A percentile compares a stretch with the other conserved stretches of the same genome.
Conservation (phyloP, 129 eudicot genomes). For the Arctium lappa region DNA sequence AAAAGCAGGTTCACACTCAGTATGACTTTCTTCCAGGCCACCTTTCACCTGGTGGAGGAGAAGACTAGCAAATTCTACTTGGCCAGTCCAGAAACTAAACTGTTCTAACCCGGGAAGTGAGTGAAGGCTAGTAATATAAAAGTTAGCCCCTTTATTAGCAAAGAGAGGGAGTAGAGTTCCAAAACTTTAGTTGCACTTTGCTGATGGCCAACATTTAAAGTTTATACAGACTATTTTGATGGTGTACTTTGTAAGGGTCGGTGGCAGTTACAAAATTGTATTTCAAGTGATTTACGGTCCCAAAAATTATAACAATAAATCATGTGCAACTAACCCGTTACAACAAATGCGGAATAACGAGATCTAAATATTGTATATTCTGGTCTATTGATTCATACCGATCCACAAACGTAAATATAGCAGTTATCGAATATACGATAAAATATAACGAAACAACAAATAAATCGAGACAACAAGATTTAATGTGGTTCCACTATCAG, state of each 20-base stretch:
- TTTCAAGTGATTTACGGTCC: too few species aligned
- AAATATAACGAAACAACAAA: too few species aligned
- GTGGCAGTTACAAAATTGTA: too few species aligned
- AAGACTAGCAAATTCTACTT: neutral
- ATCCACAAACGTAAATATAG: too few species aligned
- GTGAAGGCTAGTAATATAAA: neutral
- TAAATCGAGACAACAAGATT: too few species aligned
- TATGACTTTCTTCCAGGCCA: neutral
- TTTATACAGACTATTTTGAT: neutral
- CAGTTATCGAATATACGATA: too few species aligned
- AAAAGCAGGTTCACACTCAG: neutral
- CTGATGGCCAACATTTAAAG: neutral
- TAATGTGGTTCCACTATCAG: too few species aligned
- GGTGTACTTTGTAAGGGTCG: neutral
- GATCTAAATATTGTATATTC: too few species aligned
- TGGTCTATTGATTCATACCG: too few species aligned
- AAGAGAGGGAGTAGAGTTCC: neutral
- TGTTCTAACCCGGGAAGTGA: neutral
- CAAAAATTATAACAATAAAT: too few species aligned
- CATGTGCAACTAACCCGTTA: too few species aligned
- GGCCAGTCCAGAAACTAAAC: neutral
- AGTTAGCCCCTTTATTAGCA: neutral
- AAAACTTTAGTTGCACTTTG: neutral
- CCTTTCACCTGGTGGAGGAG: neutral
- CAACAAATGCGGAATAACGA: too few species aligned